Evolutionary conservation across 331 rosid species (phyloP), one percentile per base, ranked within the genome.

Genomic region (Pyrus hybrid): DNA sequence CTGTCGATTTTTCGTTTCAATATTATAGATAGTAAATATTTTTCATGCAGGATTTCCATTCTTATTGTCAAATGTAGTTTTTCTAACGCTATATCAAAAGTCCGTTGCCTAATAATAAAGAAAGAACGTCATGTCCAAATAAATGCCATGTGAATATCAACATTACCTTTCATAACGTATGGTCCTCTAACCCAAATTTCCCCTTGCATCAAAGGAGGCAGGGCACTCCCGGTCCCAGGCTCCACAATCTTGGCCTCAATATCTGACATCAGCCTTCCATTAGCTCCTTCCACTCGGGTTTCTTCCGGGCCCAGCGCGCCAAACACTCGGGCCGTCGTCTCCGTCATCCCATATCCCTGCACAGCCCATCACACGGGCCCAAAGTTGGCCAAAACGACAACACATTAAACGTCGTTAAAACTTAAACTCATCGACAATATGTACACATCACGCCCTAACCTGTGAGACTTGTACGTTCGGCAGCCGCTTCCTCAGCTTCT

Each of bases 141-240:
- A 41, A 41, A 41, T 41, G 0, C 47, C 47, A 13, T 18, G 2
- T 20, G 22, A 18, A 18, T 6, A 29, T 4, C 16, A 6, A 21
- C 67, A 33, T 16, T 76, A 81, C 81, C 78, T 68, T 82, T 82
- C 85, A 82, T 82, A 12, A 73, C 8, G 8, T 26, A 25, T 2
- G 76, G 79, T 26, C 82, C 85, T 22, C 58, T 82, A 17, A 82
- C 13, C 68, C 81, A 77, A 77, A 82, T 33, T 76, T 82, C 85
- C 12, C 85, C 85, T 0, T 67, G 23, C 72, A 0, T 67, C 5
- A 28, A n/a, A 22, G 82, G 79, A 67, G 79, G 82, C 66, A 77
- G 62, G 14, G 47, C 71, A 67, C 20, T 6, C 23, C 76, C 75
- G 5, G 67, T 72, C 33, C 0, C 18, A 22, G 79, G 63, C 43